Base-by-base conservation (phyloP, 192 early-diverging fungal species). In the Entomortierella beljakovae region DNA sequence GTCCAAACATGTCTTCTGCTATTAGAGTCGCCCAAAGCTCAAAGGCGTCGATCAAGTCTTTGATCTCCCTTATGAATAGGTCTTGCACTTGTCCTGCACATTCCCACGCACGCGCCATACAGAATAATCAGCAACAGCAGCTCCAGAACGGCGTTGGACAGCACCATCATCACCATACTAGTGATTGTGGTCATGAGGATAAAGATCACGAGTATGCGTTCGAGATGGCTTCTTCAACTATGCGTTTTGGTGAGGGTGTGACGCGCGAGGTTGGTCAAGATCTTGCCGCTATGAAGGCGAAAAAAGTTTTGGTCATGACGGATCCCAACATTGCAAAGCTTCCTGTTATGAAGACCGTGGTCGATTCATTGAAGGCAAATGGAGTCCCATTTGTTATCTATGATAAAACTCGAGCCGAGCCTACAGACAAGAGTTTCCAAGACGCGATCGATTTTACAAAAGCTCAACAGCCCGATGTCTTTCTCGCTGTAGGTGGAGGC, bases 401-500 rank as follows among this genome's bases (percentile, higher is more conserved):
- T 82, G 92, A 92, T 57, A 86, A 88, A 6, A 92, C 93, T 43
- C 85, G 92, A 37, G 90, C 94, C 18, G 95, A 97, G 77, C 95
- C 95, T 32, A 94, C 93, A 9, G 94, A 96, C 81, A 49, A 67
- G 56, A 87, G 92, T 74, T 94, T 97, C 83, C 84, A 90, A 82
- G 81, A 91, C 31, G 95, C 95, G 18, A 94, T 97, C 74, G 88
- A 88, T 15, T 94, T 93, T 54, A 90, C 92, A 32, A 89, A 90
- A 66, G 57, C 74, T 23, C 90, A 95, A 67, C 71, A 80, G 26
- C 92, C 93, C 1, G 95, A 97, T 70, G 91, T 93, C 8, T 93
- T 97, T 77, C 83, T 97, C 16, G 95, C 95, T 29, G 95, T 97
- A 2, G 95, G 95, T 50, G 95, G 95, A 55, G 95, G 95, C 22